Conservation (phyloP, 257 asterid genomes). For the Rhazya stricta region DNA sequence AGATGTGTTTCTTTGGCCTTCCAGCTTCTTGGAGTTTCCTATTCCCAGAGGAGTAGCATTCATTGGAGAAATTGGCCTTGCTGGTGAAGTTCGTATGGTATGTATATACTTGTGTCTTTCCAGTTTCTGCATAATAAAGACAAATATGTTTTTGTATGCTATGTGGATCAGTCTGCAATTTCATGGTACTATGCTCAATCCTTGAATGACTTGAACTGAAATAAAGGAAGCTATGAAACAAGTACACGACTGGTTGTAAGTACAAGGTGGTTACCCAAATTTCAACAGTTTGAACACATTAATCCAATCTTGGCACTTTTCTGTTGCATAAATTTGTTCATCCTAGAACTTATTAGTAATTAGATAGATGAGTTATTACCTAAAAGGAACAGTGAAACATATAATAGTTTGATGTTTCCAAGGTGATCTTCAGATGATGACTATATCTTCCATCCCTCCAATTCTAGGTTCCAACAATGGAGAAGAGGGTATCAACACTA, state of each 20-base stretch:
- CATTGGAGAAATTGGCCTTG: constrained; percentile 90
- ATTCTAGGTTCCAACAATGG: constrained; percentile 75
- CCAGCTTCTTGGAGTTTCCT: constrained; percentile 90
- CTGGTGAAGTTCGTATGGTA: constrained; percentile 85
- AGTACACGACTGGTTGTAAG: not conserved
- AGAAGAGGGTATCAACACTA: constrained; percentile 65
- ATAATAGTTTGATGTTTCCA: not conserved
- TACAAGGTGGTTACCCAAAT: not conserved
- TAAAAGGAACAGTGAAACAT: not conserved
- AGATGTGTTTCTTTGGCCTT: constrained; percentile 10
- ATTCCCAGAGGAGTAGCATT: constrained; percentile 80
- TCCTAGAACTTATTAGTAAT: not conserved
- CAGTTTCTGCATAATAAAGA: not conserved
- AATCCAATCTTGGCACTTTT: not conserved
- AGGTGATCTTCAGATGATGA: not conserved
- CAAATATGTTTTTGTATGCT: not conserved
- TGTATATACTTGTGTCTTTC: constrained; percentile 11
- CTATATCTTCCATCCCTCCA: not conserved
- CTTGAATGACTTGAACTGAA: not conserved
- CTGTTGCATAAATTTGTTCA: not conserved
- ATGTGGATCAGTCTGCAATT: not conserved
- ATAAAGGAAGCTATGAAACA: not conserved
- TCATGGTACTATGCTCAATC: not conserved
- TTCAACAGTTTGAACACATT: not conserved
- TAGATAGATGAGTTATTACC: not conserved